phyloP scores from a whole-genome alignment of 129 eudicot genomes.

The Silybum marianum region DNA sequence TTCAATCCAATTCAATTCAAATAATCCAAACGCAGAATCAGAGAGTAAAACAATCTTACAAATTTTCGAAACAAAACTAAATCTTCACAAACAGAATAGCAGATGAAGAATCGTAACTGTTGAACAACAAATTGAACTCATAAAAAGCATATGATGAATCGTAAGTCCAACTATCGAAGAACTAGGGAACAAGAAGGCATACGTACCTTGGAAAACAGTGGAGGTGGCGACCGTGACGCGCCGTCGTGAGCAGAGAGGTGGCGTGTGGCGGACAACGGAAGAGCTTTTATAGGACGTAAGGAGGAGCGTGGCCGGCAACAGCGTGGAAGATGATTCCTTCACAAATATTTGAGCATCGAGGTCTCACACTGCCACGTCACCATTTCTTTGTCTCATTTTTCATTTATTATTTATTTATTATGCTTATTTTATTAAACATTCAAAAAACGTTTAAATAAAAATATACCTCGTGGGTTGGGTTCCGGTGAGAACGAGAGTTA shows the following conservation, averaged over 20 bases:
- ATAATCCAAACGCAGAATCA: slow-evolving; percentile 7
- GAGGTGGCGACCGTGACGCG: slow-evolving; percentile 23
- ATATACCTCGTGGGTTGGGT: no score
- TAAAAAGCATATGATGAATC: neutral
- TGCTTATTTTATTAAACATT: no score
- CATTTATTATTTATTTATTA: no score
- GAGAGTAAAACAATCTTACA: neutral
- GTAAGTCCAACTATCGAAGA: slow-evolving; percentile 8
- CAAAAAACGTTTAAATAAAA: no score
- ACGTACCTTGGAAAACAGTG: slow-evolving; percentile 12
- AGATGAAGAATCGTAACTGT: slow-evolving; percentile 14
- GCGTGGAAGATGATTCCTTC: slow-evolving; percentile 7
- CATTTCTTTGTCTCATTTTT: no score
- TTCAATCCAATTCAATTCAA: neutral
- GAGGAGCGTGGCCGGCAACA: slow-evolving; percentile 38
- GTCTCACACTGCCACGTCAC: slow-evolving; percentile 19
- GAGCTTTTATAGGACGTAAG: neutral
- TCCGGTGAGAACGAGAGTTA: no score
- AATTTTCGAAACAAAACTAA: neutral
- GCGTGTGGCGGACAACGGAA: slow-evolving; percentile 38
- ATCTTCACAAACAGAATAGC: slow-evolving; percentile 1
- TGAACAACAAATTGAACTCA: slow-evolving; percentile 1
- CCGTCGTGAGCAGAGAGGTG: slow-evolving; percentile 23
- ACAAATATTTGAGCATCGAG: neutral
- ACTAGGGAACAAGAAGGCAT: slow-evolving; percentile 1